Conservation (phyloP, 805 yeast genomes). For the Pichia manshurica region DNA sequence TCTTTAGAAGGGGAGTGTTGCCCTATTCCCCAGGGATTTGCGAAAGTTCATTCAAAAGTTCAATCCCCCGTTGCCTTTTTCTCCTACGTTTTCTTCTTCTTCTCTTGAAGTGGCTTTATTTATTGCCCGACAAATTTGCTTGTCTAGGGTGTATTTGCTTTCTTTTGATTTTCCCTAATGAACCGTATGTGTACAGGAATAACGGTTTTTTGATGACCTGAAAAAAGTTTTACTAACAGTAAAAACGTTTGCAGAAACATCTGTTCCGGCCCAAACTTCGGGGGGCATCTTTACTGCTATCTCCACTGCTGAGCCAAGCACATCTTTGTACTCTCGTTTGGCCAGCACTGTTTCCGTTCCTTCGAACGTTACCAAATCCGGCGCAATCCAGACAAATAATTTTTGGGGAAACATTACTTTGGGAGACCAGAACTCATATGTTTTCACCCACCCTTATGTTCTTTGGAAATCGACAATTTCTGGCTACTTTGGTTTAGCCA, state of each 20-base stretch:
- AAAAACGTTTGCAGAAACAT: not conserved
- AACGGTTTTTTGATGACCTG: too few species aligned
- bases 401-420: constrained; percentile 64
- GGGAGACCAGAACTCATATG: constrained; percentile 46
- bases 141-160: too few species aligned
- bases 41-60: too few species aligned
- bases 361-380: constrained; percentile 39
- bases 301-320: constrained; percentile 34
- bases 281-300: constrained; percentile 10
- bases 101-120: not conserved
- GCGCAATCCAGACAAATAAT: constrained; percentile 65
- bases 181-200: too few species aligned
- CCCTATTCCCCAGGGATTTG: too few species aligned
- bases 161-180: too few species aligned
- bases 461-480: constrained; percentile 41
- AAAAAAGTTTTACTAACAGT: too few species aligned
- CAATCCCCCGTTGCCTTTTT: not conserved
- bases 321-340: constrained; percentile 38
- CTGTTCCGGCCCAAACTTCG: constrained; percentile 5
- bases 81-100: not conserved
- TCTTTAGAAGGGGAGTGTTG: not conserved
- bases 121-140: too few species aligned
- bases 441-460: constrained; percentile 64
- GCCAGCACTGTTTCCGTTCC: constrained; percentile 42
- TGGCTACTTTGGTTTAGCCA: constrained; percentile 51